Evolutionary conservation across 352 stramenopile species (phyloP).

Genomic region (Pythium dissimile): DNA sequence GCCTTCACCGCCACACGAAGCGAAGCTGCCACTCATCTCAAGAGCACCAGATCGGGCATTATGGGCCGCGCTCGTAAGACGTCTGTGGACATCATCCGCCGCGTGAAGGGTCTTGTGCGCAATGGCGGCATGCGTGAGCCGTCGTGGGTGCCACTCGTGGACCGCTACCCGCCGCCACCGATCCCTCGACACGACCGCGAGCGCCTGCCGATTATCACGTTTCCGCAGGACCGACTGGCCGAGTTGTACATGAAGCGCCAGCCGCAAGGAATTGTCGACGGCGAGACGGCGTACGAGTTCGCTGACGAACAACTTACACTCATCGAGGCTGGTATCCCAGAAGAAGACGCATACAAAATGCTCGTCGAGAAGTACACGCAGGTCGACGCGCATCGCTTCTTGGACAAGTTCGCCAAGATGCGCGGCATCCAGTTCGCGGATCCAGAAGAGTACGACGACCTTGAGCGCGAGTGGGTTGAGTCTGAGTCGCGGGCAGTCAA

Average conservation of each 20-base stretch:
- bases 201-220: conserved; percentile 73
- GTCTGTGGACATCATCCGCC: conserved; percentile 74
- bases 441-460: conserved; percentile 76
- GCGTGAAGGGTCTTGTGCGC: conserved; percentile 72
- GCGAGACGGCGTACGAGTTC: conserved; percentile 84
- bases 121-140: conserved; percentile 77
- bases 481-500: conserved; percentile 77
- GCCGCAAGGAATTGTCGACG: conserved; percentile 61
- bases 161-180: conserved; percentile 72
- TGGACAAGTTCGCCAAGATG: conserved; percentile 81
- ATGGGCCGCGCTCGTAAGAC: conserved; percentile 80
- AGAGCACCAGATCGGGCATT: conserved; percentile 7
- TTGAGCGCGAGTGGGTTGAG: conserved; percentile 79
- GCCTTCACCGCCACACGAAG: conserved; percentile 10
- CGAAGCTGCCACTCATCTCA: conserved; percentile 17
- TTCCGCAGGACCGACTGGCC: conserved; percentile 80
- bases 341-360: conserved; percentile 79
- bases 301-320: conserved; percentile 83
- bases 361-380: conserved; percentile 83
- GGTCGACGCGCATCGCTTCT: conserved; percentile 75
- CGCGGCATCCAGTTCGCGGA: conserved; percentile 75
- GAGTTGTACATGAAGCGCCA: conserved; percentile 78
- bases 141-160: conserved; percentile 67
- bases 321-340: conserved; percentile 76
- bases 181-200: conserved; percentile 73